Percentiles rank a stretch among this genome's conserved stretches.
Conservation (phyloP, 2,329 filamentous ascomycete genomes). For the Penicillium sp. region DNA sequence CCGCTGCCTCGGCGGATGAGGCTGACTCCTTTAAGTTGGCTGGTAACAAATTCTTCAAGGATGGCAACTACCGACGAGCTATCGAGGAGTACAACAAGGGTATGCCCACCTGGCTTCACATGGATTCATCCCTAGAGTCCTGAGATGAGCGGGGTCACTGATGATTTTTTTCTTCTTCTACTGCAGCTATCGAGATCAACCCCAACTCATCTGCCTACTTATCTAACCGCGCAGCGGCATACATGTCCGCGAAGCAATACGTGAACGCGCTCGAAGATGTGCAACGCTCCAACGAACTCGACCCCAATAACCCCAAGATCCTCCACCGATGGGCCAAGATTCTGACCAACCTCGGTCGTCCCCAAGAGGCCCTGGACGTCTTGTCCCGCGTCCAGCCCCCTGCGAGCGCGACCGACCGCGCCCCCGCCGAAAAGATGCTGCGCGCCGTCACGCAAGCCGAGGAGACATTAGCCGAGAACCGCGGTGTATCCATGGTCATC, state of each 20-base stretch:
- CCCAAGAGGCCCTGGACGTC: constrained; percentile 81
- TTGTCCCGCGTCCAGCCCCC: constrained; percentile 78
- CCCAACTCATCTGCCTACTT: constrained; percentile 86
- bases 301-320: constrained; percentile 85
- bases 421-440: constrained; percentile 80
- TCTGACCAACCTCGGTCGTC: constrained; percentile 82
- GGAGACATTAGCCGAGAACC: constrained; percentile 72
- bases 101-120: constrained; percentile 45
- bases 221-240: constrained; percentile 91
- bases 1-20: constrained; percentile 62
- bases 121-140: not conserved
- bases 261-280: constrained; percentile 83
- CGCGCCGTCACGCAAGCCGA: constrained; percentile 79
- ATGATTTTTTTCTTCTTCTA: constrained; percentile 13
- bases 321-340: constrained; percentile 85
- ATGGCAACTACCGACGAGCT: constrained; percentile 82
- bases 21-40: constrained; percentile 89
- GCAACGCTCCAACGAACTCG: constrained; percentile 76
- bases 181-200: constrained; percentile 79
- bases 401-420: constrained; percentile 81
- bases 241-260: constrained; percentile 84
- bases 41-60: constrained; percentile 97
- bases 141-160: constrained; percentile 7
- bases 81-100: constrained; percentile 95
- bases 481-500: constrained; percentile 85